Evolutionary conservation across 129 eudicot species (phyloP), one percentile per base, ranked within the genome.

Genomic region (Ambrosia trifida): DNA sequence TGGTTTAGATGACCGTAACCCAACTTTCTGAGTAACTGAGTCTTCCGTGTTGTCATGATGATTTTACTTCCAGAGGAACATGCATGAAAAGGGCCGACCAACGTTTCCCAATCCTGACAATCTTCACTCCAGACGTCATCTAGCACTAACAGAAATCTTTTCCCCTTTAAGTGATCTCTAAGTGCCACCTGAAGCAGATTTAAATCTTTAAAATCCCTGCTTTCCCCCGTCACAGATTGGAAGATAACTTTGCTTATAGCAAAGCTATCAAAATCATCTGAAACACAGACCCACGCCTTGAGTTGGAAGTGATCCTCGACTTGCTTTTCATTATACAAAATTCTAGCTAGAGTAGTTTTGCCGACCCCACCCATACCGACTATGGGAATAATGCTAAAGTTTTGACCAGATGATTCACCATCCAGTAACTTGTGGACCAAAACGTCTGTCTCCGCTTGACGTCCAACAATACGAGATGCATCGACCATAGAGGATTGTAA

Each of bases 101-200:
- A 6, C 1, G 14, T 40, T 11, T 64, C 28, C 67, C 67, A 33
- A n/a, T 61, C 67, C 67, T 33, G 24, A 61, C 8, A 31, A 3
- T 45, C 35, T 7, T 64, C 69, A 64, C 69, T 31, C 66, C 66
- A 60, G 2, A 60, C 32, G 14, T 60, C 66, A 3, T 60, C 66
- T 12, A 60, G 18, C 12, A 64, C 69, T 3, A 64, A 36, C 0
- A 64, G 5, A 64, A 64, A 12, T 18, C 52, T 20, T 40, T 64
- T 40, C 7, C 43, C 52, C 13, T 1, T 41, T 16, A 64, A 2
- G 32, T 64, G 51, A 64, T 64, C 43, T 36, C 44, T 64, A 36
- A 64, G 66, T 13, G 33, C 66, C 0, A 12, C 36, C 13, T 60
- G 66, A 32, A 60, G 44, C 5, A 4, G 7, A 60, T 60, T 60